Evolutionary conservation across 805 yeast species (phyloP), one percentile per base, ranked within the genome.

Genomic region (Myxozyma melibiosi): DNA sequence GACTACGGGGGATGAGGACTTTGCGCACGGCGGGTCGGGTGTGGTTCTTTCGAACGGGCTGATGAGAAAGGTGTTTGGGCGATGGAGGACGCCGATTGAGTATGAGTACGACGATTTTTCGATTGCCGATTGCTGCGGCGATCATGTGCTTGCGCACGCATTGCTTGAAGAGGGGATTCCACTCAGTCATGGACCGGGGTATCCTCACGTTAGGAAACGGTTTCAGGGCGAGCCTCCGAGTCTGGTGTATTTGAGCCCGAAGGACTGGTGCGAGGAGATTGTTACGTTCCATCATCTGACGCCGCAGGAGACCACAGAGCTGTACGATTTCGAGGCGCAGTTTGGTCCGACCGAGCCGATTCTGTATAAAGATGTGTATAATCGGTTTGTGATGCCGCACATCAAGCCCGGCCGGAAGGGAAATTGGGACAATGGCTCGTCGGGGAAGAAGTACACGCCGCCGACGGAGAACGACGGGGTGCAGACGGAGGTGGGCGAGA

Each of bases 11-110:
- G 63, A 52, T 41, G 50, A 54, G 25, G 43, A 53, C 30, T 74
- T 73, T 58, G 76, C 74, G 13, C 75, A 73, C 53, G 77, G 77
- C n/a, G 77, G 76, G 6, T 62, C 71, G 1, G 76, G 74, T 5
- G 70, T 72, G 3, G 66, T 71, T 2, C 51, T 73, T 18, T 70
- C 74, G 8, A 64, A 65, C 1, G 70, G 68, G 2, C 69, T 74
- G 4, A 58, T 73, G 66, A 58, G 63, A 16, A 44, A 47, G 24
- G 61, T 68, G 18, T 65, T 71, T 41, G 70, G 66, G 9, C 43
- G 34, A 2, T 51, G 57, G 18, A n/a, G n/a, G n/a, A 42, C 66
- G 5, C 65, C 60, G 27, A 31, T 53, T 38, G 27, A 34, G 14
- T 63, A 57, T 9, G 51, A 61, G 38, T 68, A 60, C 30, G 69